Percentiles rank a stretch among this genome's conserved stretches.
phyloP scores from a whole-genome alignment of 345 rosid species.

The Rhodomyrtus tomentosa region DNA sequence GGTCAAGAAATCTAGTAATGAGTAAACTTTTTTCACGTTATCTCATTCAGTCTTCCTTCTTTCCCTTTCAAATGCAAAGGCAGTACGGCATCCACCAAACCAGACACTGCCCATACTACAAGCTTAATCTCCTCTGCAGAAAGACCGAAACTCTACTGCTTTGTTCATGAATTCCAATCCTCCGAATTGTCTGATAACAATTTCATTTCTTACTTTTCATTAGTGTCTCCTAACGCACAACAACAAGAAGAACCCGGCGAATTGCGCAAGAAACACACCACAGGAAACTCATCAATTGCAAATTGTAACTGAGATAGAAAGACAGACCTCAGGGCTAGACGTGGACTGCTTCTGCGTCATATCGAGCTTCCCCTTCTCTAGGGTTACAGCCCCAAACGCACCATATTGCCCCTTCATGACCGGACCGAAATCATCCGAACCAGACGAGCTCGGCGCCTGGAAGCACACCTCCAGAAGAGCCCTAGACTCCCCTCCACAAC shows the following conservation, averaged over 20 bases:
- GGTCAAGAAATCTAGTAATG: too few relatives aligned
- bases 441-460: slow-evolving; percentile 18
- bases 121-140: background rate
- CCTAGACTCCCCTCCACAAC: background rate
- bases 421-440: slow-evolving; percentile 40
- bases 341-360: slow-evolving; percentile 42
- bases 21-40: background rate
- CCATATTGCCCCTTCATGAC: slow-evolving; percentile 66
- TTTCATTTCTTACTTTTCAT: background rate
- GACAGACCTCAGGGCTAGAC: slow-evolving; percentile 69
- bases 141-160: background rate
- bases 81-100: background rate
- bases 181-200: background rate
- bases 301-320: background rate
- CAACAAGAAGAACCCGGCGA: background rate
- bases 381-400: slow-evolving; percentile 65
- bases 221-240: background rate
- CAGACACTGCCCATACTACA: background rate
- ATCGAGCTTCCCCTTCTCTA: slow-evolving; percentile 87
- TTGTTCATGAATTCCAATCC: background rate
- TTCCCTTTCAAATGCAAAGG: background rate
- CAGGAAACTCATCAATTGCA: background rate
- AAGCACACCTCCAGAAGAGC: slow-evolving; percentile 52
- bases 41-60: background rate
- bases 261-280: background rate